Conservation (phyloP, 108 stramenopile species). For the Mediolabrus comicus region DNA sequence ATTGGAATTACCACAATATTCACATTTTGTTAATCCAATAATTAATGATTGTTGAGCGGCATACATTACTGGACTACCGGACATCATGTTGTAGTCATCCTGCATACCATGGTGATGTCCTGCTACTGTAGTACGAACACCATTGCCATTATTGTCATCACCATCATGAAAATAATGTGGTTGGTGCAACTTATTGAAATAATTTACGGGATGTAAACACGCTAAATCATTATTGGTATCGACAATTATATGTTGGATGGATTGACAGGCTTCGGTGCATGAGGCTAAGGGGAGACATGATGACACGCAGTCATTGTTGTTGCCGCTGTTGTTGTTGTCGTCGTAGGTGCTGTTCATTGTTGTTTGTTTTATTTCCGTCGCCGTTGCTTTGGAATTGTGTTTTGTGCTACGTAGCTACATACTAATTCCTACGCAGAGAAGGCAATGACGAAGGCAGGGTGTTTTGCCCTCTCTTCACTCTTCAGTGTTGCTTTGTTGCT, state of each 20-base stretch:
- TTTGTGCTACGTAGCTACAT: no score
- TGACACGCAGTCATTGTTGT: no score
- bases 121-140: no score
- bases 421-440: no score
- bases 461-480: no score
- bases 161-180: neutral
- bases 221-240: neutral
- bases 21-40: slow-evolving; percentile 21
- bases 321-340: no score
- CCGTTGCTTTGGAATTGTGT: no score
- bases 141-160: no score
- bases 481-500: no score
- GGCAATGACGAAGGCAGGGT: no score
- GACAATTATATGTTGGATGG: neutral
- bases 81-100: neutral
- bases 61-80: slow-evolving; percentile 13
- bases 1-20: slow-evolving; percentile 34
- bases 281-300: neutral
- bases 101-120: neutral
- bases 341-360: no score
- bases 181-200: neutral
- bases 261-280: neutral
- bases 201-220: neutral
- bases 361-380: no score
- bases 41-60: slow-evolving; percentile 7